Percentiles rank a stretch among this genome's conserved stretches.
These are phyloP conservation scores for Fusarium floridanum DNA, from an alignment of 2,329 filamentous ascomycete genomes.

Conservation along the genomic window DNA sequence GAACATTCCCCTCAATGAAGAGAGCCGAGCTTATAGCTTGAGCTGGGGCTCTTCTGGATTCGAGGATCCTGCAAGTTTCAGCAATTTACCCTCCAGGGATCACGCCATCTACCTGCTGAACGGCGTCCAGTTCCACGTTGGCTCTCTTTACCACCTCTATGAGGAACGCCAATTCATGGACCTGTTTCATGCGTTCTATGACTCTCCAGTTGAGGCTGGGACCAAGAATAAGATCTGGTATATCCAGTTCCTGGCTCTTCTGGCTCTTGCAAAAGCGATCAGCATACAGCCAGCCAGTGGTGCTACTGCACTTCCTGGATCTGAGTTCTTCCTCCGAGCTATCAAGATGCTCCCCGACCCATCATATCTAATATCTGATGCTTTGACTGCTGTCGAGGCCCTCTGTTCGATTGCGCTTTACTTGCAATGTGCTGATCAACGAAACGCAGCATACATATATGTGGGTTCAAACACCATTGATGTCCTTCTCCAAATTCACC, in stretches of 20 bases:
- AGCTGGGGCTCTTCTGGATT: neutral
- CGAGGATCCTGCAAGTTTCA: neutral
- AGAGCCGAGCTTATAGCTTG: neutral
- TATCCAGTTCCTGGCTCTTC: neutral
- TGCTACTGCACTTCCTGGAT: neutral
- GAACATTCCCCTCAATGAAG: neutral
- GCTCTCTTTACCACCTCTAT: slow-evolving; percentile 65
- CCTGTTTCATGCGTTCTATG: neutral
- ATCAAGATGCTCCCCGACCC: neutral
- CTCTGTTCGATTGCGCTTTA: neutral
- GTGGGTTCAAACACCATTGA: neutral
- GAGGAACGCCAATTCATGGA: slow-evolving; percentile 64
- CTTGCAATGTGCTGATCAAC: neutral
- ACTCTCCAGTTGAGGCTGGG: neutral
- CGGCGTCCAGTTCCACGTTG: slow-evolving; percentile 66
- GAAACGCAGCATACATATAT: neutral
- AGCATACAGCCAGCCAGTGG: neutral
- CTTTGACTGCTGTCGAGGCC: neutral
- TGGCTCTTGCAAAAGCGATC: neutral
- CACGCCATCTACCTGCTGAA: slow-evolving; percentile 65
- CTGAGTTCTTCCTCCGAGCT: neutral
- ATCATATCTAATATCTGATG: neutral
- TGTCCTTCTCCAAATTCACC: neutral
- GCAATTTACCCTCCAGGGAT: slow-evolving; percentile 59
- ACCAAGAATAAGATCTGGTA: neutral